Base-by-base conservation (phyloP, 352 stramenopile species). In the Globisporangium echinulatum region DNA sequence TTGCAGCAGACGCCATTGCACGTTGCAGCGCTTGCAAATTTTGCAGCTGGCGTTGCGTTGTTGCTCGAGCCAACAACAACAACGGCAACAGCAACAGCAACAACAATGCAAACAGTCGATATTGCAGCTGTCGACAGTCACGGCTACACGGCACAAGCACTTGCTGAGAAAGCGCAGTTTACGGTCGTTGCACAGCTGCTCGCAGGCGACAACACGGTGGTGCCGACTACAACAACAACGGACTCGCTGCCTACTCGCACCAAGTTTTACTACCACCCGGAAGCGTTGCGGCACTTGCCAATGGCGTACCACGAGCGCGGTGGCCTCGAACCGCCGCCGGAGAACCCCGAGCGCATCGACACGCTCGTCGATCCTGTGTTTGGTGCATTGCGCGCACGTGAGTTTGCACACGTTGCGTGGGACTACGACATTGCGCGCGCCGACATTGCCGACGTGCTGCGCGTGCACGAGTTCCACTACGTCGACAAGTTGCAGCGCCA, bases 391-490 rank as follows among this genome's bases (percentile, higher is more conserved):
- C 75, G 75, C 54, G 78, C 82, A 19, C 62, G 70, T 3, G 79
- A 92, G 68, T 94, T 97, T 62, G 65, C 82, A 4, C 69, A 83
- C 54, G 71, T 94, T 15, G 62, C 66, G 9, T 93, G 83, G 82
- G 71, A 88, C 49, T 64, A 86, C 56, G 77, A 87, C 3, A 79
- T 92, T 19, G 66, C 76, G 33, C 72, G 66, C 15, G 88, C 86
- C 36, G 72, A 95, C 66, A 86, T 97, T 19, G 79, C 73, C 25
- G 90, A 97, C 63, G 76, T 97, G 57, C 74, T 97, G 14, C 85
- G 88, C 7, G 86, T 97, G 42, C 91, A 97, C 68, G 88, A 97
- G 69, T 95, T 77, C 54, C 56, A 83, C 47, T 97, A 97, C 66
- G 82, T 97, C 7, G 63, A 86, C 62, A 85, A 80, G 55, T 59